These are phyloP conservation scores for Ilex aquifolium DNA, from an alignment of 257 asterid species.

Conservation along the genomic window DNA sequence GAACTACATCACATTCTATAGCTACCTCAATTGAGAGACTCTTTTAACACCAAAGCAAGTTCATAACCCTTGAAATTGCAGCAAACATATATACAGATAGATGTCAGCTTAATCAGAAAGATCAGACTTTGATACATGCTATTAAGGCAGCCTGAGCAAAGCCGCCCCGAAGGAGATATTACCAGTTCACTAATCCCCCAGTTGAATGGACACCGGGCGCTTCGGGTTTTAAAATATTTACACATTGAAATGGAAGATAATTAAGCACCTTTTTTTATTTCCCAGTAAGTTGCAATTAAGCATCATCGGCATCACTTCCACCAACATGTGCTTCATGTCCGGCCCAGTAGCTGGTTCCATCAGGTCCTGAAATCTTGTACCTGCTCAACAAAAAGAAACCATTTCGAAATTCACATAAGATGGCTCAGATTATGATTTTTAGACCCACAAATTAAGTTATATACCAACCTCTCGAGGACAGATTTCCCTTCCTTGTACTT, in stretches of 20 bases:
- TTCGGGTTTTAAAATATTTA: neutral
- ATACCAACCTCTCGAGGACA: slow-evolving; percentile 22
- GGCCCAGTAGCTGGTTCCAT: slow-evolving; percentile 34
- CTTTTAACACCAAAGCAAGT: too few species aligned
- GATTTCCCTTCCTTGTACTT: slow-evolving; percentile 28
- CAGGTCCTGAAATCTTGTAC: slow-evolving; percentile 21
- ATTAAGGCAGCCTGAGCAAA: too few species aligned
- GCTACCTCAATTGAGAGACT: too few species aligned
- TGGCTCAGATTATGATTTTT: neutral
- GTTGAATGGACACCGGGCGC: too few species aligned
- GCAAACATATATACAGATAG: too few species aligned
- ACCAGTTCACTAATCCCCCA: too few species aligned
- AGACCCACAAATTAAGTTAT: neutral
- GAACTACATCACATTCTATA: too few species aligned
- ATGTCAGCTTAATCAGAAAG: too few species aligned
- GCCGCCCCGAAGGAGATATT: too few species aligned
- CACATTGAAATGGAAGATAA: neutral
- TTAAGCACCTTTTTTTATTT: neutral
- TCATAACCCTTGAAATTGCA: too few species aligned
- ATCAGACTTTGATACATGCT: too few species aligned
- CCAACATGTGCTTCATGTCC: slow-evolving; percentile 48
- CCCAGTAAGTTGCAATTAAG: slow-evolving; percentile 9
- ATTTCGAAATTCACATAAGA: neutral
- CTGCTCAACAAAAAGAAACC: slow-evolving; percentile 8
- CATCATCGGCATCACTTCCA: slow-evolving; percentile 64